Evolutionary conservation across 1,284 basidiomycete genomes (phyloP).

Genomic region (Termitomyces sp.): DNA sequence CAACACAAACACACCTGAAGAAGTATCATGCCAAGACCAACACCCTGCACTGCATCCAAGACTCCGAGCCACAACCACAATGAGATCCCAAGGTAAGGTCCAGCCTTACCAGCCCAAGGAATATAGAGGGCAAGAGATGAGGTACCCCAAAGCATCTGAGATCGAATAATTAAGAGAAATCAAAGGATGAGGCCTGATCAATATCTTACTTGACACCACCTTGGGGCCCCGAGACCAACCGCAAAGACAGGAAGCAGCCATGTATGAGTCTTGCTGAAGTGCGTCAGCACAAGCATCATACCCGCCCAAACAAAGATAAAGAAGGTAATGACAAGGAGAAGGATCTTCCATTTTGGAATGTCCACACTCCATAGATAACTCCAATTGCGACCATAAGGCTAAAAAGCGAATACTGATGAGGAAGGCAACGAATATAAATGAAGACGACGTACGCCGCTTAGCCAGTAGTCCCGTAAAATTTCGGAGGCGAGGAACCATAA

Average conservation of each 20-base stretch:
- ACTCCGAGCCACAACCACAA: conserved; percentile 94
- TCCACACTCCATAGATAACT: conserved; percentile 84
- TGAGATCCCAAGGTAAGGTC: conserved; percentile 82
- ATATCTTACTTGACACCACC: conserved; percentile 78
- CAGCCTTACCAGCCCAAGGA: conserved; percentile 81
- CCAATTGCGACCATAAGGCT: conserved; percentile 92
- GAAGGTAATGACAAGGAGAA: conserved; percentile 76
- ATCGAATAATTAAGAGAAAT: conserved; percentile 10
- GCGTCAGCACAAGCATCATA: conserved; percentile 71
- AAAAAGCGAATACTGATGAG: conserved; percentile 9
- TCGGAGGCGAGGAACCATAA: conserved; percentile 91
- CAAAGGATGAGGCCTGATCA: not conserved
- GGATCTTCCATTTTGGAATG: conserved; percentile 78
- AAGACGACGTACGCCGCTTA: conserved; percentile 67
- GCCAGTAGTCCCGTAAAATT: conserved; percentile 87
- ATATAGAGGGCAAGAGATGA: conserved; percentile 85
- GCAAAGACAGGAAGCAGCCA: conserved; percentile 93
- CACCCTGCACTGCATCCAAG: conserved; percentile 87
- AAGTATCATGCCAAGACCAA: conserved; percentile 90
- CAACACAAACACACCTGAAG: conserved; percentile 54
- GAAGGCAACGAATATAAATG: conserved; percentile 8
- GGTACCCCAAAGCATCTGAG: conserved; percentile 79
- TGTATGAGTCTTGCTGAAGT: conserved; percentile 87
- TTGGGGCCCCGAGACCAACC: conserved; percentile 84
- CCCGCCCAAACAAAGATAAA: conserved; percentile 83